phyloP scores from a whole-genome alignment of 805 yeast genomes.

The Saturnispora kantuleensis region DNA sequence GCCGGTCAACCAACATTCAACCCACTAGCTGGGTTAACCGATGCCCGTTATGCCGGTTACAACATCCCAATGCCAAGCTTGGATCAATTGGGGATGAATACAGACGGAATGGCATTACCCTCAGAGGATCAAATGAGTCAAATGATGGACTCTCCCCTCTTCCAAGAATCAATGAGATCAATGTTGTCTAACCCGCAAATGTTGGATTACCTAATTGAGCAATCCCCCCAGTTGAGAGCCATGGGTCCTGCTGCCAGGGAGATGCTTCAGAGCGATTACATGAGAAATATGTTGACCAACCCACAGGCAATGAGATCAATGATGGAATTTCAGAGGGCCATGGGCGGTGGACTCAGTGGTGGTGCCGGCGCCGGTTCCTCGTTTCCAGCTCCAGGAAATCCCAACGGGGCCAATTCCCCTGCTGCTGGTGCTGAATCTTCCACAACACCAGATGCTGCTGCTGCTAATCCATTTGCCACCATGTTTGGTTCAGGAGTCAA shows the following conservation, averaged over 20 bases:
- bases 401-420: slow-evolving; percentile 9
- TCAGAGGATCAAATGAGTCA: slow-evolving; percentile 63
- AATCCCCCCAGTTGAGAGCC: slow-evolving; percentile 72
- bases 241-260: slow-evolving; percentile 88
- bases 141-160: slow-evolving; percentile 73
- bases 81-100: slow-evolving; percentile 56
- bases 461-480: slow-evolving; percentile 37
- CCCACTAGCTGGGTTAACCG: slow-evolving; percentile 85
- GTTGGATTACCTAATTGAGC: slow-evolving; percentile 71
- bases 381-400: slow-evolving; percentile 44
- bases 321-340: slow-evolving; percentile 60
- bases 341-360: slow-evolving; percentile 24
- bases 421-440: slow-evolving; percentile 15
- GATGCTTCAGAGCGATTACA: slow-evolving; percentile 73
- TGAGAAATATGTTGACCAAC: slow-evolving; percentile 70
- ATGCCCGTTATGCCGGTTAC: slow-evolving; percentile 93
- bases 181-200: slow-evolving; percentile 82
- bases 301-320: slow-evolving; percentile 79
- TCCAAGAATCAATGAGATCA: slow-evolving; percentile 73
- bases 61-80: slow-evolving; percentile 73
- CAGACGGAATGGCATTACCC: slow-evolving; percentile 82
- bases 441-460: slow-evolving; percentile 16
- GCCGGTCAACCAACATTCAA: slow-evolving; percentile 86
- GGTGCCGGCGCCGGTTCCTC: slow-evolving; percentile 20
- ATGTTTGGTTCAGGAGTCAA: slow-evolving; percentile 21